phyloP scores from a whole-genome alignment of 345 rosid species.

The Isatis tinctoria region DNA sequence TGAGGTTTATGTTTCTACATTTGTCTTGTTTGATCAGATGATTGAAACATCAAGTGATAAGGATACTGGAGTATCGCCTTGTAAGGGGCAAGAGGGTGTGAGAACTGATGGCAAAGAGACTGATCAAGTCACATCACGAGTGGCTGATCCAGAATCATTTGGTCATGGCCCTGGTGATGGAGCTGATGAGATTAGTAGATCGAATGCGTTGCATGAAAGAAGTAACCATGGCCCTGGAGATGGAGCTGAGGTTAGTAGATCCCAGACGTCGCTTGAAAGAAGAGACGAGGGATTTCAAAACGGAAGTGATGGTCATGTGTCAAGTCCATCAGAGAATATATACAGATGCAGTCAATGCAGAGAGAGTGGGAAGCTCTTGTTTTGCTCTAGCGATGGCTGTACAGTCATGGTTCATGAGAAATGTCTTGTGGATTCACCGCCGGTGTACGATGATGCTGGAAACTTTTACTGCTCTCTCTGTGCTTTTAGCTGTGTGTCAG shows the following conservation, averaged over 20 bases:
- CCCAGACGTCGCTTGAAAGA: not conserved
- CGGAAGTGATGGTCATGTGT: not conserved
- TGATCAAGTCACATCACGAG: not conserved
- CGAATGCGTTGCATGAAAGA: not conserved
- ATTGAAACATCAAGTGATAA: conserved; percentile 8
- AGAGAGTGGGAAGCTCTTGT: conserved; percentile 35
- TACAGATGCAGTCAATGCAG: conserved; percentile 25
- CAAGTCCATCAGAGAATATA: conserved; percentile 4
- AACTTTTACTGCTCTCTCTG: conserved; percentile 57
- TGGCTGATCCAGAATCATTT: not conserved
- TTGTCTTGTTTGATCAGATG: conserved; percentile 17
- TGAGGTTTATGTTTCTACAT: not conserved
- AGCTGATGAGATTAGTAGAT: not conserved
- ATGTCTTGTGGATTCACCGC: conserved; percentile 28
- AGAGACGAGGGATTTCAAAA: not conserved
- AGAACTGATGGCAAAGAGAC: not conserved
- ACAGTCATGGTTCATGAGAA: conserved; percentile 41
- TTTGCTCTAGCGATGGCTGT: conserved; percentile 43
- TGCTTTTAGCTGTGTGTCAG: not conserved
- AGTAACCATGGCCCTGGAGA: not conserved
- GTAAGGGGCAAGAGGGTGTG: not conserved
- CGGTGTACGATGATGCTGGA: conserved; percentile 42
- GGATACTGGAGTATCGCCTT: not conserved
- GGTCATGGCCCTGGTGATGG: not conserved
- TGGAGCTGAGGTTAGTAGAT: not conserved